phyloP scores from a whole-genome alignment of 1,284 basidiomycete species.

The Apiotrichum akiyoshidainum region DNA sequence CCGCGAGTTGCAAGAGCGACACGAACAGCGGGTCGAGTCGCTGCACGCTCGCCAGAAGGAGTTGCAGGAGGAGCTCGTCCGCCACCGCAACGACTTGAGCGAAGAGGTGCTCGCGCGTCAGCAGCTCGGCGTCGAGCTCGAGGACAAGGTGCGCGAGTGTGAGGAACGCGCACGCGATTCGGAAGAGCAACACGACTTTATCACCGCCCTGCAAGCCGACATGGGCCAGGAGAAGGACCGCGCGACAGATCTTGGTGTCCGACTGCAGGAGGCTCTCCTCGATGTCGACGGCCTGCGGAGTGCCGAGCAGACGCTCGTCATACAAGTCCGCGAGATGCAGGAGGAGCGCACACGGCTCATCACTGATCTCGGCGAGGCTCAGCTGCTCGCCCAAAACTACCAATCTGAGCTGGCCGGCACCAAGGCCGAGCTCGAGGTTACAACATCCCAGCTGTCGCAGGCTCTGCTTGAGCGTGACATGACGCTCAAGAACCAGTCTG shows the following conservation, averaged over 20 bases:
- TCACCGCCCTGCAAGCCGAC: slow-evolving; percentile 51
- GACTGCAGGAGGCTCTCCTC: slow-evolving; percentile 61
- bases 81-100: slow-evolving; percentile 38
- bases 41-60: slow-evolving; percentile 67
- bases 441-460: slow-evolving; percentile 61
- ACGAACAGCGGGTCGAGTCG: slow-evolving; percentile 60
- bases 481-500: slow-evolving; percentile 66
- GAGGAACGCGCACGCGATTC: slow-evolving; percentile 34
- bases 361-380: slow-evolving; percentile 68
- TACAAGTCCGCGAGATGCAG: slow-evolving; percentile 63
- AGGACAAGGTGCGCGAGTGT: slow-evolving; percentile 32
- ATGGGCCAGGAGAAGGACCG: slow-evolving; percentile 57
- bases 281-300: slow-evolving; percentile 59
- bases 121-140: slow-evolving; percentile 36
- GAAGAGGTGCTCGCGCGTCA: slow-evolving; percentile 43
- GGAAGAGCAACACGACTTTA: slow-evolving; percentile 36
- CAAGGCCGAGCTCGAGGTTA: slow-evolving; percentile 44
- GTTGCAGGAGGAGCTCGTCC: slow-evolving; percentile 52
- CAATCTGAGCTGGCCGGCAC: slow-evolving; percentile 62
- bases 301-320: slow-evolving; percentile 54
- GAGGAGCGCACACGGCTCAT: slow-evolving; percentile 69
- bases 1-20: slow-evolving; percentile 62
- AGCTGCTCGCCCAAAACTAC: slow-evolving; percentile 66
- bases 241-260: slow-evolving; percentile 54
- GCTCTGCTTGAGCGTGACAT: slow-evolving; percentile 70